Conservation (phyloP, 1,139 yeast species). For the Arxiozyma slooffiae region DNA sequence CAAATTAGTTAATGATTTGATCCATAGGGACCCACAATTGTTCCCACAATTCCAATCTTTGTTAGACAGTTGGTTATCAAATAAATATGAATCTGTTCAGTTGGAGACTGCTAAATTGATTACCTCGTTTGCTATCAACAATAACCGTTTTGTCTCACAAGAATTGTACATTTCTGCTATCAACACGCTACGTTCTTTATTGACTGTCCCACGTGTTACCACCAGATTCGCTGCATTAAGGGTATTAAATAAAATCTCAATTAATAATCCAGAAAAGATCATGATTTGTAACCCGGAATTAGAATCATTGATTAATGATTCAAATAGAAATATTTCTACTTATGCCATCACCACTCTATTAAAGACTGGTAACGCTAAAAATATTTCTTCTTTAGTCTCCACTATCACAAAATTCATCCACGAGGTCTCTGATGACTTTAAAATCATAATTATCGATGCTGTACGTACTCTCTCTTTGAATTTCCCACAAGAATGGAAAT, state of each 20-base stretch:
- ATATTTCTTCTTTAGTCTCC: slow-evolving; percentile 78
- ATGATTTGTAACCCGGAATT: slow-evolving; percentile 69
- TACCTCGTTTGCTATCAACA: slow-evolving; percentile 41
- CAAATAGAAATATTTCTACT: slow-evolving; percentile 92
- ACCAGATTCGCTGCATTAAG: slow-evolving; percentile 91
- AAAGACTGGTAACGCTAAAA: slow-evolving; percentile 88
- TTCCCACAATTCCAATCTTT: slow-evolving; percentile 45
- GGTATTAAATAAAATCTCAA: slow-evolving; percentile 74
- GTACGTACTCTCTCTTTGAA: slow-evolving; percentile 84
- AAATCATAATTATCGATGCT: slow-evolving; percentile 89
- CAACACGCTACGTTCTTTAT: slow-evolving; percentile 59
- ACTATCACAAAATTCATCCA: slow-evolving; percentile 85
- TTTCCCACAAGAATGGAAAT: slow-evolving; percentile 83
- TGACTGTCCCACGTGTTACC: slow-evolving; percentile 83
- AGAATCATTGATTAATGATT: slow-evolving; percentile 77
- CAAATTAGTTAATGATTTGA: slow-evolving; percentile 65
- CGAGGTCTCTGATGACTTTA: slow-evolving; percentile 93
- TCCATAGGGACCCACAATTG: slow-evolving; percentile 32
- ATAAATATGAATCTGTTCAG: slow-evolving; percentile 83
- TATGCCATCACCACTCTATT: slow-evolving; percentile 92
- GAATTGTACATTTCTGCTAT: slow-evolving; percentile 61
- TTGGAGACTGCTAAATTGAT: slow-evolving; percentile 88
- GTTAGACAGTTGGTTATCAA: slow-evolving; percentile 61
- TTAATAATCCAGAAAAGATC: slow-evolving; percentile 68
- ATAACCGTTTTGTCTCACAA: slow-evolving; percentile 41